A percentile compares a stretch with the other conserved stretches of the same genome.
phyloP scores from a whole-genome alignment of 2,329 filamentous ascomycete species.

The Sphaerulina populicola region DNA sequence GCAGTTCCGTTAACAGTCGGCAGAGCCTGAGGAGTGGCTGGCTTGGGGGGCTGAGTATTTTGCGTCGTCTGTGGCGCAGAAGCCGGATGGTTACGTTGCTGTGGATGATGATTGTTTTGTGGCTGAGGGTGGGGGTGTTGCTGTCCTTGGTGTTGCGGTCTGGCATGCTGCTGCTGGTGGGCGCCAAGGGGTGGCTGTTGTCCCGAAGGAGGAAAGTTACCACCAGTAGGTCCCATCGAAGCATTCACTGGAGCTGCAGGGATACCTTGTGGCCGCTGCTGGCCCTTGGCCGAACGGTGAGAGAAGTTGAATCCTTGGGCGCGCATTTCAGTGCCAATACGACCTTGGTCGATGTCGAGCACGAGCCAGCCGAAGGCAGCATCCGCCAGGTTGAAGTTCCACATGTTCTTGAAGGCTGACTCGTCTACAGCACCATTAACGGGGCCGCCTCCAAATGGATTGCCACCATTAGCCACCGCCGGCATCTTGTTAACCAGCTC shows the following conservation, averaged over 20 bases:
- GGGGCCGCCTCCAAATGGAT: slow-evolving; percentile 85
- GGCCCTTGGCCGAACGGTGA: slow-evolving; percentile 73
- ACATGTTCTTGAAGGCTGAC: slow-evolving; percentile 99
- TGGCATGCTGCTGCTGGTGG: slow-evolving; percentile 32
- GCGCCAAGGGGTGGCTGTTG: slow-evolving; percentile 28
- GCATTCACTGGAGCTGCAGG: slow-evolving; percentile 34
- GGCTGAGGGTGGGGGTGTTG: slow-evolving; percentile 22
- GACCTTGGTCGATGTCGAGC: slow-evolving; percentile 85
- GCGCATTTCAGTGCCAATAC: slow-evolving; percentile 96
- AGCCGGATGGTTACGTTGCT: slow-evolving; percentile 25
- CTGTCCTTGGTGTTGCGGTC: slow-evolving; percentile 28
- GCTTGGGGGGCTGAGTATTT: slow-evolving; percentile 25
- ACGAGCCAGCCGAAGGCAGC: slow-evolving; percentile 95
- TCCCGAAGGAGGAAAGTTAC: slow-evolving; percentile 35
- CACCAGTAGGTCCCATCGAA: slow-evolving; percentile 33
- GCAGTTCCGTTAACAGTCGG: slow-evolving; percentile 27
- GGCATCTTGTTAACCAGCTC: slow-evolving; percentile 98
- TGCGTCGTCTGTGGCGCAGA: slow-evolving; percentile 20
- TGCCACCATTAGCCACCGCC: slow-evolving; percentile 83
- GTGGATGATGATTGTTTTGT: slow-evolving; percentile 21
- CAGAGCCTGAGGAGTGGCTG: slow-evolving; percentile 22
- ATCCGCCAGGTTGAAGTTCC: slow-evolving; percentile 98
- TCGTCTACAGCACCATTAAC: slow-evolving; percentile 87
- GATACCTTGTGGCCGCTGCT: slow-evolving; percentile 34
- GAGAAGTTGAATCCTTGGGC: slow-evolving; percentile 99